Evolutionary conservation across 2,329 filamentous ascomycete species (phyloP), one percentile per base, ranked within the genome.

Genomic region (Elsinoe australis): DNA sequence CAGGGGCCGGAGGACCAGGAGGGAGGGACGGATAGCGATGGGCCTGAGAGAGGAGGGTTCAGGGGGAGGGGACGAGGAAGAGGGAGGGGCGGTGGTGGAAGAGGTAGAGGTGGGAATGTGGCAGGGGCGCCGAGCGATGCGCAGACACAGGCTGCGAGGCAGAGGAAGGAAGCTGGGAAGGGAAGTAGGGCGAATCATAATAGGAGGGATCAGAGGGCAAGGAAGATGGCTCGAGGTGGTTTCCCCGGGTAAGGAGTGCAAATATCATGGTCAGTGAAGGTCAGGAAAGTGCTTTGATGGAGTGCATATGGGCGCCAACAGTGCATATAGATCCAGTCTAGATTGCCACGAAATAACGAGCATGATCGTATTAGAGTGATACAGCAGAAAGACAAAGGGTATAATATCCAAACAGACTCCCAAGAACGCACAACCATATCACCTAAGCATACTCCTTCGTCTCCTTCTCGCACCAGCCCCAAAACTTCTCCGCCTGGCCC

Each of bases 151-250:
- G 68, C 71, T 47, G 82, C 85, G 7, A 75, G 87, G 55, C 75
- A 81, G 57, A 75, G 77, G 53, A 95, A 95, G 62, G 89, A 94
- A 61, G 80, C 84, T 19, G 85, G 81, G 56, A 95, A 95, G 64
- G 75, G 82, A 2, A 85, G 83, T 17, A 73, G 83, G 52, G 88
- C 87, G 24, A 95, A 95, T 61, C 88, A 95, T 62, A 92, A 87
- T 64, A 78, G 89, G 19, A 76, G 87, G 42, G 85, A 94, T 60
- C 75, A 78, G 57, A 66, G 77, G 50, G 78, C 76, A 36, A 76
- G 67, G 61, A 81, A 81, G 64, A 76, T 81, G 68, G 76, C 77
- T 2, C 68, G 76, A 52, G 77, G 71, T 45, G 76, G 76, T 1
- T 69, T 73, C 52, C 49, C 69, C 8, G 70, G 67, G 5, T 71